Evolutionary conservation across 306 rosid genomes (phyloP).

Genomic region (Cyclanthera cordifolia): DNA sequence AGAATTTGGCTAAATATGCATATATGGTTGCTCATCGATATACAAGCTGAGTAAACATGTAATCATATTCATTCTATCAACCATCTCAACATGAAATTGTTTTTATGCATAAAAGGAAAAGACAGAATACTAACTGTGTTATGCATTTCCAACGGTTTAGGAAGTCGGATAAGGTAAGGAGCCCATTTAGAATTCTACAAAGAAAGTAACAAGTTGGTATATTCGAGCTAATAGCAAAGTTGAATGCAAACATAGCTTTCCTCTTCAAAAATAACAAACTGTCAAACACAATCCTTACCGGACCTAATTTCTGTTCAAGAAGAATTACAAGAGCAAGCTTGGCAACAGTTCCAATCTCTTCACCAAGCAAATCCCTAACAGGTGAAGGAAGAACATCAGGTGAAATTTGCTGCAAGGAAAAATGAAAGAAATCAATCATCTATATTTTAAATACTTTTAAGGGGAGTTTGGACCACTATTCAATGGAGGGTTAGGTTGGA

Average conservation of each 20-base stretch:
- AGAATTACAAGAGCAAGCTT: conserved; percentile 49
- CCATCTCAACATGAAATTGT: not conserved
- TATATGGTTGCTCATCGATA: not conserved
- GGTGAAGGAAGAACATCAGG: conserved; percentile 41
- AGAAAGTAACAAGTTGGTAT: not conserved
- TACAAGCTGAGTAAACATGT: not conserved
- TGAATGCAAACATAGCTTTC: not conserved
- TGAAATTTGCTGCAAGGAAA: conserved; percentile 55
- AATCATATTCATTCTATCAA: not conserved
- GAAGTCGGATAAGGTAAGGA: conserved; percentile 56
- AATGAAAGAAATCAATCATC: not conserved
- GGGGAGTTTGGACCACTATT: too few species aligned
- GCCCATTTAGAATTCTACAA: conserved; percentile 57
- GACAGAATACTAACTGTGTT: conserved; percentile 39
- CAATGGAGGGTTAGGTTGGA: too few species aligned
- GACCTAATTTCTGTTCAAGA: conserved; percentile 43
- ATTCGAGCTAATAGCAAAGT: not conserved
- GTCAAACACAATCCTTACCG: conserved; percentile 23
- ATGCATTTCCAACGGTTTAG: conserved; percentile 37
- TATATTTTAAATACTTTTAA: not conserved
- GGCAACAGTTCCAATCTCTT: conserved; percentile 40
- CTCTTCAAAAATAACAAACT: not conserved
- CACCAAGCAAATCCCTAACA: conserved; percentile 27
- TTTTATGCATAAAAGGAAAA: not conserved
- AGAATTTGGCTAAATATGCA: not conserved